Conservation (phyloP, 257 asterid species). For the Solanum etuberosum region DNA sequence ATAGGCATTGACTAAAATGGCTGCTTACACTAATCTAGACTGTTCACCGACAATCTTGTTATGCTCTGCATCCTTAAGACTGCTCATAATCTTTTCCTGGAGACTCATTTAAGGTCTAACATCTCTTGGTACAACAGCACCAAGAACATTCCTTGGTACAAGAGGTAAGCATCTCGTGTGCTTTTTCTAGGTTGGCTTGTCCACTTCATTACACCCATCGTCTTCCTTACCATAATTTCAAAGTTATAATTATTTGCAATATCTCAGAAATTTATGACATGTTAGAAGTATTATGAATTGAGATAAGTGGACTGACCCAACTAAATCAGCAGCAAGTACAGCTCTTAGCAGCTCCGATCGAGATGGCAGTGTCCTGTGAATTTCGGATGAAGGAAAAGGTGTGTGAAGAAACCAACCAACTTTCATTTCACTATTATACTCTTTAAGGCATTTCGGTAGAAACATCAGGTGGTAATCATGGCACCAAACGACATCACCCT, state of each 20-base stretch:
- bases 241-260: neutral
- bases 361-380: constrained; percentile 76
- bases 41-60: neutral
- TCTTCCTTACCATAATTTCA: neutral
- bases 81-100: neutral
- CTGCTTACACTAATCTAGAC: neutral
- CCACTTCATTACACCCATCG: neutral
- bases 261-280: neutral
- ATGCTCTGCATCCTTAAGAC: neutral
- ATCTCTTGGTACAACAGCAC: neutral
- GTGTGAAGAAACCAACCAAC: constrained; percentile 97
- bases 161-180: neutral
- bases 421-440: constrained; percentile 58
- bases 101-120: neutral
- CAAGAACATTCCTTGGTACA: neutral
- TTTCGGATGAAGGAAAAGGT: constrained; percentile 86
- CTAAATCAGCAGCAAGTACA: constrained; percentile 84
- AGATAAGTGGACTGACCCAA: constrained; percentile 46
- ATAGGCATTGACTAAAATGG: neutral
- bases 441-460: constrained; percentile 74
- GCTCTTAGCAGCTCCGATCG: constrained; percentile 75
- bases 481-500: constrained; percentile 94
- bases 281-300: neutral
- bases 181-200: neutral
- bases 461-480: constrained; percentile 91